Base-by-base conservation (phyloP, 202 grass and related monocot genomes). In the Zizania palustris region DNA sequence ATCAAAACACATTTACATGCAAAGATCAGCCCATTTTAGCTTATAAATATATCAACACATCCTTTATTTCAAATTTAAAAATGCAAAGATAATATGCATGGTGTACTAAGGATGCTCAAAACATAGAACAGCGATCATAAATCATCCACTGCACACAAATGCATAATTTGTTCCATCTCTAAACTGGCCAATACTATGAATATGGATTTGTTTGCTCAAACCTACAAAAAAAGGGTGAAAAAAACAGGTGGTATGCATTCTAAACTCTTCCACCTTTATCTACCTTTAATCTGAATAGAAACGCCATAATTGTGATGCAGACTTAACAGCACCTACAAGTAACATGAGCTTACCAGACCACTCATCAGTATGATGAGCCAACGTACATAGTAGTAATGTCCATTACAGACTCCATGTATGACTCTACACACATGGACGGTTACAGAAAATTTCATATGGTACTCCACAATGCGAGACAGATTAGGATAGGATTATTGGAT, bases 401-500 rank as follows among this genome's bases (percentile, higher is more conserved):
- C 21, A 20, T 9, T 2, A 14, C 51, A 42, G 44, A 54, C 60
- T 11, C 5, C 3, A 49, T 4, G 8, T 51, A 48, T 51, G 12
- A 49, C 42, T 71, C 15, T 11, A 73, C n/a, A 51, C 12, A 20
- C 7, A 40, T 33, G 58, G 20, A 54, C 49, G 28, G 42, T 40
- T 40, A 59, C 73, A 64, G 51, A 28, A 5, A 72, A 6, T 56
- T 73, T 66, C 51, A 33, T 4, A 67, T 40, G 33, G 11, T 58
- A 48, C 34, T 71, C 48, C 39, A 54, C 70, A 65, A 16, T 10
- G 28, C 45, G 39, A 48, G 45, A 81, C 40, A 69, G 54, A 67
- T 34, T 34, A 50, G 10, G 9, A n/a, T n/a, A n/a, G n/a, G n/a
- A n/a, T n/a, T n/a, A n/a, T n/a, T n/a, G n/a, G n/a, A 2, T 60